phyloP scores from a whole-genome alignment of 176 grass and related monocot species.

The Puya raimondii region DNA sequence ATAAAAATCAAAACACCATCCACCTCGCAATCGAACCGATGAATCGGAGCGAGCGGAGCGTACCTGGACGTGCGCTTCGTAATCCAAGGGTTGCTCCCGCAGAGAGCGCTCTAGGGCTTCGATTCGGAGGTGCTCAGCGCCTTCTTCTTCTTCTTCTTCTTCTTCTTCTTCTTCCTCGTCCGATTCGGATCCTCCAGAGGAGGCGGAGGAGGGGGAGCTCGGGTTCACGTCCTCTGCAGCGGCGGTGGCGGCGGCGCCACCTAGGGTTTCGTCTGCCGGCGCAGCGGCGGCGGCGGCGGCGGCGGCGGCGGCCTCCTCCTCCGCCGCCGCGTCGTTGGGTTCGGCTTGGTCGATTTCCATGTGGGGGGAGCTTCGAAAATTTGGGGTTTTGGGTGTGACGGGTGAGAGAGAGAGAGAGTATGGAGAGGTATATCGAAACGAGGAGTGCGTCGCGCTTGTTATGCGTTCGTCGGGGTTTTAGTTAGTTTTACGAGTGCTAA shows the following conservation, averaged over 20 bases:
- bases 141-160: constrained; percentile 31
- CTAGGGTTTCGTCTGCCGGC: constrained; percentile 22
- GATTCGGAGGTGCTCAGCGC: constrained; percentile 52
- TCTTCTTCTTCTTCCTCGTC: constrained; percentile 28
- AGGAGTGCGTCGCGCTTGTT: too few relatives aligned
- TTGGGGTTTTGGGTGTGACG: too few relatives aligned
- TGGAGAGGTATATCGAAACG: too few relatives aligned
- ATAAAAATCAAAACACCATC: too few relatives aligned
- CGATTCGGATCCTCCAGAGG: constrained; percentile 4
- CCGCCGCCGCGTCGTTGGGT: constrained; percentile 2
- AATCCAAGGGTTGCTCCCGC: constrained; percentile 54
- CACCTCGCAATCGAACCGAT: constrained; percentile 13
- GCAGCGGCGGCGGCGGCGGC: background rate
- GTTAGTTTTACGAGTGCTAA: too few relatives aligned
- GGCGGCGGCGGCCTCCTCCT: background rate
- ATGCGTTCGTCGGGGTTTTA: too few relatives aligned
- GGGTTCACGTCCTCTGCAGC: constrained; percentile 28
- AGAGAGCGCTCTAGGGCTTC: constrained; percentile 58
- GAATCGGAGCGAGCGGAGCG: background rate
- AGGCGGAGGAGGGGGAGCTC: background rate
- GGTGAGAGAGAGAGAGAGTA: too few relatives aligned
- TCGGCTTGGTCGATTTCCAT: constrained; percentile 37
- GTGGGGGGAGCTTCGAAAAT: too few relatives aligned
- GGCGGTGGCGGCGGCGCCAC: background rate
- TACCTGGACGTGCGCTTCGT: constrained; percentile 73